Evolutionary conservation across 768 basidiomycete species (phyloP).

Genomic region (Phallus indusiatus): DNA sequence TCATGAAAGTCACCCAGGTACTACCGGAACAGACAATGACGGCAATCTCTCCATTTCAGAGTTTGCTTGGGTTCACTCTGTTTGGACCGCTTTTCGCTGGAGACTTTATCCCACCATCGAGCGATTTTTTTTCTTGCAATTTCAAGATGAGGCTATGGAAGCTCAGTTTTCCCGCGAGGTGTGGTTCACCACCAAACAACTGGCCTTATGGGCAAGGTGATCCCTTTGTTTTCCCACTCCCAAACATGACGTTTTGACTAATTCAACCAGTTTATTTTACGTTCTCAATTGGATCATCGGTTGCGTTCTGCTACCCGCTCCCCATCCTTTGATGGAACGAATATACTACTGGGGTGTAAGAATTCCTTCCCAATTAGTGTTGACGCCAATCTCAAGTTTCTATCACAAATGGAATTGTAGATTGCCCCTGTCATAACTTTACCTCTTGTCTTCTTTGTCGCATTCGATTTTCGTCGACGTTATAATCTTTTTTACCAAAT

Average conservation of each 20-base stretch:
- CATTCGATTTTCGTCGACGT: constrained; percentile 65
- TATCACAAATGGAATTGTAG: constrained; percentile 19
- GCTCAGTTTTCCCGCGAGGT: constrained; percentile 48
- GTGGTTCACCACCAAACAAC: constrained; percentile 60
- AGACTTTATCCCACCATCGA: constrained; percentile 44
- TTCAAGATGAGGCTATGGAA: constrained; percentile 51
- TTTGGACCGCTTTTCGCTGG: constrained; percentile 43
- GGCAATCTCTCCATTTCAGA: constrained; percentile 25
- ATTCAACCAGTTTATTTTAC: constrained; percentile 54
- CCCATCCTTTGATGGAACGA: constrained; percentile 41
- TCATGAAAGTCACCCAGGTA: constrained; percentile 20
- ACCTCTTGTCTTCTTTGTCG: constrained; percentile 53
- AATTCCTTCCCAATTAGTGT: constrained; percentile 11
- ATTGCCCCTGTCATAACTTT: constrained; percentile 51
- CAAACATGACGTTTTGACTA: constrained; percentile 20
- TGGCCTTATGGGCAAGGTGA: not conserved
- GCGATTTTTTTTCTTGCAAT: constrained; percentile 52
- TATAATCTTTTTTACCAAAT: constrained; percentile 50
- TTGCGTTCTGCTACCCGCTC: constrained; percentile 37
- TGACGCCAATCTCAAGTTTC: not conserved
- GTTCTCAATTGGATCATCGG: constrained; percentile 63
- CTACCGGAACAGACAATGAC: constrained; percentile 25
- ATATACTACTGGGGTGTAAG: constrained; percentile 50
- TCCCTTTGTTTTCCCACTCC: not conserved
- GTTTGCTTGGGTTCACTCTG: constrained; percentile 24